Percentiles rank a stretch among this genome's conserved stretches.
phyloP scores from a whole-genome alignment of 1,139 yeast genomes.

The Sugiyamaella neomexicana region DNA sequence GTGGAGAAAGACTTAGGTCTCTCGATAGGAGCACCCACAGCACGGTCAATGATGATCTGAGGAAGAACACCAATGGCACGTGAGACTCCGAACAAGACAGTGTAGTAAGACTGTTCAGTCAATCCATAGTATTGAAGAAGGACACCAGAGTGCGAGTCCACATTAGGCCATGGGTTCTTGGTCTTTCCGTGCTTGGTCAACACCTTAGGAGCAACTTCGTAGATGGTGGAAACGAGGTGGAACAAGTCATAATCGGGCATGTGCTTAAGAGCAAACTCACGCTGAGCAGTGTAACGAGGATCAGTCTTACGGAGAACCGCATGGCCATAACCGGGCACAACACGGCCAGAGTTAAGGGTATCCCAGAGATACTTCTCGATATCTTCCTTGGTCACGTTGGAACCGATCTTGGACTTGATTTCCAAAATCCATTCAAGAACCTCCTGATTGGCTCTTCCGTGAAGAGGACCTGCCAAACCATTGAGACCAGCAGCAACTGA shows the following conservation, averaged over 20 bases:
- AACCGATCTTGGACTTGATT: slow-evolving; percentile 78
- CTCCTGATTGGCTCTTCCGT: slow-evolving; percentile 98
- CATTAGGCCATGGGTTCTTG: slow-evolving; percentile 65
- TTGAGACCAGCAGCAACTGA: slow-evolving; percentile 94
- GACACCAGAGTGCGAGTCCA: slow-evolving; percentile 60
- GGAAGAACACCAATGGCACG: slow-evolving; percentile 59
- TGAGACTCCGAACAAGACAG: slow-evolving; percentile 60
- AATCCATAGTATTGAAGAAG: slow-evolving; percentile 60
- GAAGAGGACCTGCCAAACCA: slow-evolving; percentile 98
- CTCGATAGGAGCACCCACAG: slow-evolving; percentile 60
- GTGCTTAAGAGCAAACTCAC: slow-evolving; percentile 96
- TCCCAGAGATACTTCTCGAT: slow-evolving; percentile 94
- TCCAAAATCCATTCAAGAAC: slow-evolving; percentile 93
- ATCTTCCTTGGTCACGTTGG: slow-evolving; percentile 68
- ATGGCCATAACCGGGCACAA: slow-evolving; percentile 98
- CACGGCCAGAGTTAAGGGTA: slow-evolving; percentile 89
- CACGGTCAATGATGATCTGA: slow-evolving; percentile 62
- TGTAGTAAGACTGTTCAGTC: slow-evolving; percentile 55
- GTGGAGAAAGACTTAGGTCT: slow-evolving; percentile 58
- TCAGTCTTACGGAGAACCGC: slow-evolving; percentile 97
- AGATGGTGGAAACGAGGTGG: slow-evolving; percentile 78
- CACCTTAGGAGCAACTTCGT: slow-evolving; percentile 56
- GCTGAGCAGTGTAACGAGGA: slow-evolving; percentile 97
- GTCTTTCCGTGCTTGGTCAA: slow-evolving; percentile 60
- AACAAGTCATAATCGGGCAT: slow-evolving; percentile 95